Base-by-base conservation (phyloP, 2,329 filamentous ascomycete genomes). In the Lithohypha guttulata region DNA sequence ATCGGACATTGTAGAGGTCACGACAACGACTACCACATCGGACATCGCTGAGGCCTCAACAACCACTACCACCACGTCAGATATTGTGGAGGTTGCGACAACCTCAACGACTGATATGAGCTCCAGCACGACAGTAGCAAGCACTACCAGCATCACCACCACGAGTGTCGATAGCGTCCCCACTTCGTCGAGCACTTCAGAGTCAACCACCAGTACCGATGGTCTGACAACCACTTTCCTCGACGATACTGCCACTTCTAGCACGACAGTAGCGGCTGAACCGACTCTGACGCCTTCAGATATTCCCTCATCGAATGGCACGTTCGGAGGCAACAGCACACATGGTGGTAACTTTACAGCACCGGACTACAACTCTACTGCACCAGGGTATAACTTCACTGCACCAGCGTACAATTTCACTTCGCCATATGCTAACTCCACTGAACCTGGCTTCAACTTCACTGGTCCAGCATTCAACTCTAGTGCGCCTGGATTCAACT, bases 81-180 rank as follows among this genome's bases (percentile, higher is more conserved):
- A n/a, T n/a, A n/a, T n/a, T n/a, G n/a, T n/a, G 9, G 26, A 28
- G 15, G 20, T 9, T 21, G 18, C 17, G 15, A 6, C 31, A 3
- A 34, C 15, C 4, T 10, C 17, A 34, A 18, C 31, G 6, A n/a
- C 31, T 9, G 6, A 22, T 34, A 21, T 29, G 27, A 34, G 15
- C 7, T 6, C 31, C 31, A 34, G n/a, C 14, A 34, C 31, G 15
- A 19, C 31, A n/a, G n/a, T n/a, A n/a, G n/a, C n/a, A n/a, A n/a
- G n/a, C n/a, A n/a, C n/a, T n/a, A n/a, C n/a, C n/a, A n/a, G n/a
- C n/a, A n/a, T n/a, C n/a, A n/a, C n/a, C n/a, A n/a, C n/a, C n/a
- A n/a, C n/a, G n/a, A n/a, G n/a, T n/a, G n/a, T n/a, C n/a, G n/a
- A n/a, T n/a, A n/a, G n/a, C n/a, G n/a, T n/a, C n/a, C n/a, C n/a